These are phyloP conservation scores for Hypoxylon perforatum DNA, from an alignment of 495 filamentous ascomycete genomes.

Conservation along the genomic window DNA sequence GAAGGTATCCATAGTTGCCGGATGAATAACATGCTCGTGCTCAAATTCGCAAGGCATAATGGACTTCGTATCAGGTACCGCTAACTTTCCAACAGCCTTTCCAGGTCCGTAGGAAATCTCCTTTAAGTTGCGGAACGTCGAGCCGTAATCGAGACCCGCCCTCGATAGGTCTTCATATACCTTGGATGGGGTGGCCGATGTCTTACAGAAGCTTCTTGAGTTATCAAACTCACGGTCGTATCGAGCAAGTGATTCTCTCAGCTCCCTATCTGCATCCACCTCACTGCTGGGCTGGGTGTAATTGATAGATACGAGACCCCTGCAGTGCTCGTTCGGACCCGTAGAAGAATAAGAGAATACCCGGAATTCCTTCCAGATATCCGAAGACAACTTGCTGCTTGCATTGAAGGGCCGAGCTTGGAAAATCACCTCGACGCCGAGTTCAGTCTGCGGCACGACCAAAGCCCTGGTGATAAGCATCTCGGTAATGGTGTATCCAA, in stretches of 20 bases:
- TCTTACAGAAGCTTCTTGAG: neutral
- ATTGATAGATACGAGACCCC: too few species aligned
- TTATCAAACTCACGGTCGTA: too few species aligned
- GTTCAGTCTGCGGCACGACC: neutral
- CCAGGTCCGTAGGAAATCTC: conserved; percentile 10
- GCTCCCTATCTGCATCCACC: too few species aligned
- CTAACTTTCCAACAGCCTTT: conserved; percentile 33
- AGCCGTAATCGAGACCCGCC: conserved; percentile 15
- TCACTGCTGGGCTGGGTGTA: too few species aligned
- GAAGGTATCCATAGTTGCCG: conserved; percentile 57
- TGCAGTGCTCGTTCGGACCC: too few species aligned
- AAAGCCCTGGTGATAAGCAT: conserved; percentile 8
- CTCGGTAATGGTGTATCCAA: conserved; percentile 2
- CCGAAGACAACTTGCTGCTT: too few species aligned
- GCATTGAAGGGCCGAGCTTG: too few species aligned
- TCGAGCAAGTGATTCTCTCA: too few species aligned
- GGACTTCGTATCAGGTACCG: conserved; percentile 51
- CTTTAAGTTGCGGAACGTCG: conserved; percentile 7
- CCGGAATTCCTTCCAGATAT: too few species aligned
- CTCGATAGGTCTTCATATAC: conserved; percentile 11
- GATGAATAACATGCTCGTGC: conserved; percentile 59
- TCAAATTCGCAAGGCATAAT: conserved; percentile 58
- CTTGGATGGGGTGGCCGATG: conserved; percentile 6
- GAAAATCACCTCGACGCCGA: too few species aligned
- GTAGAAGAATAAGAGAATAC: too few species aligned